Conservation (phyloP, 2,329 filamentous ascomycete genomes). For the Monilinia aucupariae region DNA sequence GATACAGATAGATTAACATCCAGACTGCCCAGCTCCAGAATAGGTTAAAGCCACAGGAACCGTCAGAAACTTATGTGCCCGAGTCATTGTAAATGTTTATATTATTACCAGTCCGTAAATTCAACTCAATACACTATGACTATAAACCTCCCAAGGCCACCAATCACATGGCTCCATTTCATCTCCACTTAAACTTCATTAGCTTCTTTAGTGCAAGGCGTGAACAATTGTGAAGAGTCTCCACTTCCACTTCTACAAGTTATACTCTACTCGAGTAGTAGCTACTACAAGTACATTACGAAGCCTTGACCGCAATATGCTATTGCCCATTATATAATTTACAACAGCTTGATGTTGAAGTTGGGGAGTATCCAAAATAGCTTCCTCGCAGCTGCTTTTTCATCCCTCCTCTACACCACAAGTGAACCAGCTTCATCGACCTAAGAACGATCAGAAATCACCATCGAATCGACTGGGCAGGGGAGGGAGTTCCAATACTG, state of each 20-base stretch:
- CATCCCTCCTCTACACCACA: constrained; percentile 27
- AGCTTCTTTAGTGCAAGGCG: background rate
- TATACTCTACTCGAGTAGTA: background rate
- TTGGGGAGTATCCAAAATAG: constrained; percentile 25
- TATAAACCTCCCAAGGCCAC: too few relatives aligned
- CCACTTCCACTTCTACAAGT: too few relatives aligned
- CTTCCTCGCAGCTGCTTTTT: constrained; percentile 17
- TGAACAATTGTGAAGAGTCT: background rate
- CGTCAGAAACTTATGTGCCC: background rate
- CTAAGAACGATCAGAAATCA: constrained; percentile 17
- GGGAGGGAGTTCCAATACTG: constrained; percentile 12
- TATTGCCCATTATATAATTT: background rate
- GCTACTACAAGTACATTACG: background rate
- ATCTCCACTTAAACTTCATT: too few relatives aligned
- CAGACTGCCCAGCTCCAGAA: too few relatives aligned
- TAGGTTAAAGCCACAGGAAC: background rate
- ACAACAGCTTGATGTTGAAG: constrained; percentile 3
- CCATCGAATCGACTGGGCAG: constrained; percentile 23
- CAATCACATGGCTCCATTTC: too few relatives aligned
- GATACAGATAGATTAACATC: background rate
- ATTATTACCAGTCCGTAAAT: background rate
- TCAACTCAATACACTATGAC: too few relatives aligned
- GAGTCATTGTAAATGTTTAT: too few relatives aligned
- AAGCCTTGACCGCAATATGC: constrained; percentile 7
- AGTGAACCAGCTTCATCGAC: constrained; percentile 9